Evolutionary conservation across 2,329 filamentous ascomycete genomes (phyloP).

Genomic region (Exutisphaerella laricina): DNA sequence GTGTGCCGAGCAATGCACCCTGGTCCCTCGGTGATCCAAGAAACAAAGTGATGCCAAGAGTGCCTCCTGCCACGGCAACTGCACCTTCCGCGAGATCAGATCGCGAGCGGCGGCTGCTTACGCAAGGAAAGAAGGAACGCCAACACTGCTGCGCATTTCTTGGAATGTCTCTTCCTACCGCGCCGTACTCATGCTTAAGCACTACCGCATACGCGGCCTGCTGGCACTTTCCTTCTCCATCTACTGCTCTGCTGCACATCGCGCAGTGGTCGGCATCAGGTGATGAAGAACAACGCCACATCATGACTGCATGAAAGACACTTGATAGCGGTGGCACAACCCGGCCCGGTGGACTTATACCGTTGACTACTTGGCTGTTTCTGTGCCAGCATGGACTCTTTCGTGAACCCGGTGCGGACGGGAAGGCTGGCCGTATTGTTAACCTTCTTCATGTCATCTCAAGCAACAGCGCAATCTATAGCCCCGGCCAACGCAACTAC

Average conservation of each 20-base stretch:
- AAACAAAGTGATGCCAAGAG: neutral
- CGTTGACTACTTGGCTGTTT: neutral
- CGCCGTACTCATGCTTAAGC: neutral
- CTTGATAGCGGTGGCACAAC: neutral
- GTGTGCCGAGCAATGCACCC: too few species aligned
- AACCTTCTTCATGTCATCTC: neutral
- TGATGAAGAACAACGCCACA: neutral
- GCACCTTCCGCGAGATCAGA: neutral
- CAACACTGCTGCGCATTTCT: slow-evolving; percentile 5
- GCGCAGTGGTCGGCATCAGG: neutral
- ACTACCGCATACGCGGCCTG: neutral
- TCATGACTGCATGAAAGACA: neutral
- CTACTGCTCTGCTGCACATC: neutral
- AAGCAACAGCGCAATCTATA: slow-evolving; percentile 1
- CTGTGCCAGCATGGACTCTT: neutral
- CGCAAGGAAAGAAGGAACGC: neutral
- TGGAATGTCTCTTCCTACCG: neutral
- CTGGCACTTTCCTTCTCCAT: neutral
- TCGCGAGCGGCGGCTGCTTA: neutral
- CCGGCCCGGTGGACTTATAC: neutral
- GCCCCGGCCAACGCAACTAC: slow-evolving; percentile 4
- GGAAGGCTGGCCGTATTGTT: neutral
- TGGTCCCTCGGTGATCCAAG: too few species aligned
- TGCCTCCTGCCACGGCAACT: neutral
- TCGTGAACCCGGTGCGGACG: neutral